phyloP scores from a whole-genome alignment of 768 basidiomycete genomes.

The Boletus sp. region DNA sequence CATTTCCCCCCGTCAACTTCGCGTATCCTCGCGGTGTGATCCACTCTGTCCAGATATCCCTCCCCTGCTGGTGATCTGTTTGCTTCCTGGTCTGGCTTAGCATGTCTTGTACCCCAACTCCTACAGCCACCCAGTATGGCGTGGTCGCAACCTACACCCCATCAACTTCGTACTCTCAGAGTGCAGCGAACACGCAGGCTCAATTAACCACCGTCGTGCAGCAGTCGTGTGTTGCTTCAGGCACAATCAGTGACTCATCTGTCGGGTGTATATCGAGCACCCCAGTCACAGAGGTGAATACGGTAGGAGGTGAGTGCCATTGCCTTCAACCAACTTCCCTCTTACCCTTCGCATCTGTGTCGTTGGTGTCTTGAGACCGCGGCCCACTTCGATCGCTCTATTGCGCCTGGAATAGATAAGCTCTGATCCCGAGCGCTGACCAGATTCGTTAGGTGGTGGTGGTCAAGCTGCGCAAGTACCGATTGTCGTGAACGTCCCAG shows the following conservation, averaged over 20 bases:
- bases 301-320: constrained; percentile 35
- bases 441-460: constrained; percentile 22
- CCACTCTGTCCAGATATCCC: not conserved
- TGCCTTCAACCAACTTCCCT: not conserved
- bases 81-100: not conserved
- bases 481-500: constrained; percentile 36
- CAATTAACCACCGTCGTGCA: constrained; percentile 34
- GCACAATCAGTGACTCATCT: constrained; percentile 21
- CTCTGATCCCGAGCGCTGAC: constrained; percentile 14
- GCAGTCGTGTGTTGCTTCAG: constrained; percentile 34
- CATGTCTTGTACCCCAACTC: constrained; percentile 42
- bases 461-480: constrained; percentile 40
- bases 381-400: constrained; percentile 14
- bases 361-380: constrained; percentile 10
- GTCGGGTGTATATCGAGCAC: constrained; percentile 31
- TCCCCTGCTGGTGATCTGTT: not conserved
- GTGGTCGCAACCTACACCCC: constrained; percentile 35
- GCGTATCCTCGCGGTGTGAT: not conserved
- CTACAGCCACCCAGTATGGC: constrained; percentile 44
- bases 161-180: constrained; percentile 38
- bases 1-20: not conserved
- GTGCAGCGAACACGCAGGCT: constrained; percentile 31
- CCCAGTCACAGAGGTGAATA: constrained; percentile 30
- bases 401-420: not conserved
- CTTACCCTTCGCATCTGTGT: not conserved